Percentiles rank a stretch among this genome's conserved stretches.
Evolutionary conservation across 2,329 filamentous ascomycete genomes (phyloP).

Genomic region (Curvularia eragrostidis): DNA sequence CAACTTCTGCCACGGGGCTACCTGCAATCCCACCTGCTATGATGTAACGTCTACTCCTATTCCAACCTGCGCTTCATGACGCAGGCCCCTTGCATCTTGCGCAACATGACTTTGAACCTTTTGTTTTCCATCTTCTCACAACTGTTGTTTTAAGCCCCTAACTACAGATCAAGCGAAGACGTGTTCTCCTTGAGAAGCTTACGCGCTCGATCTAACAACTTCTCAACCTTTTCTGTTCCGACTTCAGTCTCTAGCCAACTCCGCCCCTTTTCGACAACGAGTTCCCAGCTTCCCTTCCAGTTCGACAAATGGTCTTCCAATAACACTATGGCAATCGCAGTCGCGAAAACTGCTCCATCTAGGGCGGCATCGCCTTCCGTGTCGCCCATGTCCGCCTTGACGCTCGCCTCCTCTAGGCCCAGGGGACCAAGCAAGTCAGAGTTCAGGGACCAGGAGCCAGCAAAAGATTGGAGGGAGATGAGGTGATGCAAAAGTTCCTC

Average conservation of each 20-base stretch:
- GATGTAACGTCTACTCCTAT: too few relatives aligned
- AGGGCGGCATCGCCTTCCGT: constrained; percentile 6
- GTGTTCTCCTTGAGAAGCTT: not conserved
- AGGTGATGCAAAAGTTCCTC: constrained; percentile 51
- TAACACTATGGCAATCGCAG: constrained; percentile 56
- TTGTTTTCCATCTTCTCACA: not conserved
- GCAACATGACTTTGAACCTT: not conserved
- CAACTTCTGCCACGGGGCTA: too few relatives aligned
- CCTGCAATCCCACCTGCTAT: too few relatives aligned
- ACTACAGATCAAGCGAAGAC: not conserved
- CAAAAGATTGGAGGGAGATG: constrained; percentile 63
- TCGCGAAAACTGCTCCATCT: constrained; percentile 35
- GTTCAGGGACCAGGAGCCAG: constrained; percentile 59
- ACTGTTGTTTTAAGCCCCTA: not conserved
- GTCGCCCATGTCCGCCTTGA: not conserved
- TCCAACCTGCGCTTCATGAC: too few relatives aligned
- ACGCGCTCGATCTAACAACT: not conserved
- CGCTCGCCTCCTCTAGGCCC: constrained; percentile 2
- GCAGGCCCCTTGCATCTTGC: not conserved
- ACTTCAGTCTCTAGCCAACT: constrained; percentile 44
- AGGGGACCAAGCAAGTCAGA: constrained; percentile 8
- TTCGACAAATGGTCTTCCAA: constrained; percentile 56
- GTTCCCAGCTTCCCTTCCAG: constrained; percentile 66
- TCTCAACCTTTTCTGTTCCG: not conserved
- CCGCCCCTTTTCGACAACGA: constrained; percentile 67